Conservation (phyloP, 1,284 basidiomycete genomes). For the Ganoderma leucocontextum region DNA sequence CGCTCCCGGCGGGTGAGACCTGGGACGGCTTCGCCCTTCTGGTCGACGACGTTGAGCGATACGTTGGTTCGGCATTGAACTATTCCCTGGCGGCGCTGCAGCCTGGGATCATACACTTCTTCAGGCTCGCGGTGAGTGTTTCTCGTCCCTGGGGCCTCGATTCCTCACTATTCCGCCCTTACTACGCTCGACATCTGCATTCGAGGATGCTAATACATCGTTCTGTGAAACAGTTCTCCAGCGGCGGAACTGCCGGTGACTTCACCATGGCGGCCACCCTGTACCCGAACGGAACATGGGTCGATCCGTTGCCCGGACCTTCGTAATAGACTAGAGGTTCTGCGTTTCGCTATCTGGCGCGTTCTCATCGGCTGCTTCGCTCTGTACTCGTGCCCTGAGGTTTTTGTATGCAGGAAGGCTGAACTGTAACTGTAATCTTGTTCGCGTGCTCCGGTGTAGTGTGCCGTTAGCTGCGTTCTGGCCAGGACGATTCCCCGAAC, state of each 20-base stretch:
- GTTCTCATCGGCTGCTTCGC: constrained; percentile 8
- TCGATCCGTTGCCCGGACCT: constrained; percentile 72
- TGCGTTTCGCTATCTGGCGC: no score
- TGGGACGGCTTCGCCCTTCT: constrained; percentile 85
- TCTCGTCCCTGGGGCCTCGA: not conserved
- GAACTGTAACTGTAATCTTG: constrained; percentile 28
- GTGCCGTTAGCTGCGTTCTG: constrained; percentile 16
- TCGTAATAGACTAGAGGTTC: constrained; percentile 50
- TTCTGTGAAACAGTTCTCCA: constrained; percentile 56
- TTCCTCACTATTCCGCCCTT: not conserved
- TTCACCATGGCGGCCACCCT: constrained; percentile 84
- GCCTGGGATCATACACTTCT: constrained; percentile 77
- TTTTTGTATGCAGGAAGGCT: constrained; percentile 19
- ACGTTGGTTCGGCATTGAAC: constrained; percentile 69
- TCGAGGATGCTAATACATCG: not conserved
- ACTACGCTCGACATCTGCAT: not conserved
- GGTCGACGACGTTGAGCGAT: constrained; percentile 87
- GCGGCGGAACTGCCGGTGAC: constrained; percentile 66
- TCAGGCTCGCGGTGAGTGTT: constrained; percentile 80
- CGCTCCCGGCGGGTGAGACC: constrained; percentile 54
- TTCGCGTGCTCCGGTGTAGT: constrained; percentile 21
- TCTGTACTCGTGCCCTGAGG: constrained; percentile 15
- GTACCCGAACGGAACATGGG: constrained; percentile 86
- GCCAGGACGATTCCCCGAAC: constrained; percentile 3
- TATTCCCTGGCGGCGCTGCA: constrained; percentile 73